phyloP scores from a whole-genome alignment of 345 rosid genomes.

The Noccaea bulbosa region DNA sequence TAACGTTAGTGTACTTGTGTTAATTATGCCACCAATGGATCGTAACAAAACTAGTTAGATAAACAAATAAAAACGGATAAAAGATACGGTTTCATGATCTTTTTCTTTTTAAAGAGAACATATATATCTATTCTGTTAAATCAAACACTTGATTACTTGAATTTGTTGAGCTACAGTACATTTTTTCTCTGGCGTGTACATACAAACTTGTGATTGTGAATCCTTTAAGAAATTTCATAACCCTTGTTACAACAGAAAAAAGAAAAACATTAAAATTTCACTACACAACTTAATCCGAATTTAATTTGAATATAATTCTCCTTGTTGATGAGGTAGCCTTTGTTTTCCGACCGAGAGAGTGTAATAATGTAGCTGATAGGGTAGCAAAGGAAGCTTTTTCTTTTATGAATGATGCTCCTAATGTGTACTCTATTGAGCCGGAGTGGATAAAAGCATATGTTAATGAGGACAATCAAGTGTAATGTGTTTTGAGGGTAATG shows the following conservation, averaged over 20 bases:
- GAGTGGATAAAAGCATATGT: no score
- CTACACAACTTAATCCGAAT: not conserved
- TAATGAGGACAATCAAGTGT: no score
- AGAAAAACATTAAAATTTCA: not conserved
- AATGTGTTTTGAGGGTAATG: no score
- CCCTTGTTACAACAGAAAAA: not conserved
- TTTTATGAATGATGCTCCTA: no score
- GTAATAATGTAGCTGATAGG: no score
- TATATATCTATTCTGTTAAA: not conserved
- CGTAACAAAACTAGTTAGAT: not conserved
- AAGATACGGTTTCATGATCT: not conserved
- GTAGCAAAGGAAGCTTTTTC: no score
- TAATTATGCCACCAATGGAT: conserved; percentile 8
- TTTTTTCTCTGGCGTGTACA: not conserved
- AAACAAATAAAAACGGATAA: not conserved
- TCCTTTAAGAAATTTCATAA: not conserved
- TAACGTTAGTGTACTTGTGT: conserved; percentile 11
- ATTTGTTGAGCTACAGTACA: not conserved
- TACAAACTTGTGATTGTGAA: not conserved
- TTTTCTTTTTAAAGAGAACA: no score
- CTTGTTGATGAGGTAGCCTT: no score
- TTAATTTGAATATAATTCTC: no score
- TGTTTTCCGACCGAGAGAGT: no score
- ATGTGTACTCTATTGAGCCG: no score
- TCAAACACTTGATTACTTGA: not conserved